phyloP scores from a whole-genome alignment of 2,329 filamentous ascomycete genomes.

The Pseudocercospora ulei region DNA sequence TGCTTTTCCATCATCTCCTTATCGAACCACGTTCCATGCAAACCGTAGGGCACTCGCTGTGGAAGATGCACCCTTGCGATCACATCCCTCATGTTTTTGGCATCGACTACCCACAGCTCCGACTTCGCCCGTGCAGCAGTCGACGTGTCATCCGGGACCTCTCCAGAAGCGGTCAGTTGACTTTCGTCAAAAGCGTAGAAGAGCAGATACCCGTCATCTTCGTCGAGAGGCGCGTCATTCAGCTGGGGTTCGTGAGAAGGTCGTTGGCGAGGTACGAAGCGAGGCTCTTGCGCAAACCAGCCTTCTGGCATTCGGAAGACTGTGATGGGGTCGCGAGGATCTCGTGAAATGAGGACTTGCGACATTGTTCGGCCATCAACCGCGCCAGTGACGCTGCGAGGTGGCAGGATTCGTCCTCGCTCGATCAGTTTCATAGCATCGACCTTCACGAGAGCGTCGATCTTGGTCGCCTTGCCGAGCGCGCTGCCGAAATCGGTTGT shows the following conservation, averaged over 20 bases:
- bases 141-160: slow-evolving; percentile 34
- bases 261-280: slow-evolving; percentile 58
- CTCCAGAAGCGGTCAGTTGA: slow-evolving; percentile 42
- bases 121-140: slow-evolving; percentile 37
- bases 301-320: slow-evolving; percentile 53
- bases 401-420: slow-evolving; percentile 38
- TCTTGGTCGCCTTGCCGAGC: slow-evolving; percentile 56
- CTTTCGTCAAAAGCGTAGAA: slow-evolving; percentile 62
- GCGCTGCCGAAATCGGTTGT: slow-evolving; percentile 50
- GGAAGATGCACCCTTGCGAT: slow-evolving; percentile 52
- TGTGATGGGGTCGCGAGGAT: slow-evolving; percentile 44
- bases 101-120: slow-evolving; percentile 61
- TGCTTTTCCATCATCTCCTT: slow-evolving; percentile 47
- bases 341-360: slow-evolving; percentile 43
- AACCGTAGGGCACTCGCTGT: slow-evolving; percentile 59
- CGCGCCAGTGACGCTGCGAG: slow-evolving; percentile 47
- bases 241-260: slow-evolving; percentile 33
- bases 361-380: slow-evolving; percentile 50
- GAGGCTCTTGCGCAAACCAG: slow-evolving; percentile 58
- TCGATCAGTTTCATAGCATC: slow-evolving; percentile 48
- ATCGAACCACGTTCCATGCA: slow-evolving; percentile 56
- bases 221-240: slow-evolving; percentile 31
- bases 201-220: slow-evolving; percentile 59
- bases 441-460: slow-evolving; percentile 56
- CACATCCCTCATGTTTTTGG: slow-evolving; percentile 51